phyloP scores from a whole-genome alignment of 1,284 basidiomycete genomes.

The Mycena citricolor region DNA sequence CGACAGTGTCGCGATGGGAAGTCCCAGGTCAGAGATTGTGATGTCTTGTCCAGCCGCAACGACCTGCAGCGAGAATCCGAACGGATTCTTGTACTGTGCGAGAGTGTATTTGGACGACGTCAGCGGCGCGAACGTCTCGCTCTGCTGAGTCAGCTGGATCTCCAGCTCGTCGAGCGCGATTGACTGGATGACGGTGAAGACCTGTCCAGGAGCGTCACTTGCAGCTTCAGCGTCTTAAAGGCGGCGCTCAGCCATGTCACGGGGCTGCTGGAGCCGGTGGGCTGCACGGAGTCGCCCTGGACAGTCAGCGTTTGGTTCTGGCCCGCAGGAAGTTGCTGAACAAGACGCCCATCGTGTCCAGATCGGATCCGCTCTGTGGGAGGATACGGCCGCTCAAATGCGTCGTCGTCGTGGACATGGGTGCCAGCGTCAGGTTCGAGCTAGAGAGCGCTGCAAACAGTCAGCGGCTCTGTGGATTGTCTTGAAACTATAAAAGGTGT shows the following conservation, averaged over 20 bases:
- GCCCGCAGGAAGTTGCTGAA: constrained; percentile 72
- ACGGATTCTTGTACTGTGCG: constrained; percentile 75
- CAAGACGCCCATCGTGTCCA: constrained; percentile 59
- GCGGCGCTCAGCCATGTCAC: constrained; percentile 72
- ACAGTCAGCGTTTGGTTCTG: constrained; percentile 63
- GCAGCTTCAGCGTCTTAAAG: constrained; percentile 65
- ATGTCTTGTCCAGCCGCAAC: constrained; percentile 57
- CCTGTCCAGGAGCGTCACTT: constrained; percentile 68
- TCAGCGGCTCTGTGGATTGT: too few species aligned
- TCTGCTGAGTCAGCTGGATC: constrained; percentile 50
- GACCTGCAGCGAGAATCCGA: constrained; percentile 73
- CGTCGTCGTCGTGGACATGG: constrained; percentile 48
- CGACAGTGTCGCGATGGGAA: constrained; percentile 56
- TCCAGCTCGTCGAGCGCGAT: constrained; percentile 64
- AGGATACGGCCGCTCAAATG: constrained; percentile 65
- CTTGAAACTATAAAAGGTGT: not conserved
- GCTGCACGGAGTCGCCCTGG: constrained; percentile 63
- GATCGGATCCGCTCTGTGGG: constrained; percentile 54
- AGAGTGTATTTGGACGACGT: constrained; percentile 60
- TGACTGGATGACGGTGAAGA: constrained; percentile 60
- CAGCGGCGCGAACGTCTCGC: constrained; percentile 58
- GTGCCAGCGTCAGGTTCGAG: constrained; percentile 51
- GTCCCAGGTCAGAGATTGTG: constrained; percentile 47
- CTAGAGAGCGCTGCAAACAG: constrained; percentile 46
- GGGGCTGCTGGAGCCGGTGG: constrained; percentile 45